Evolutionary conservation across 1,139 yeast genomes (phyloP).

Genomic region (Keqinozyma sinolaborantium): DNA sequence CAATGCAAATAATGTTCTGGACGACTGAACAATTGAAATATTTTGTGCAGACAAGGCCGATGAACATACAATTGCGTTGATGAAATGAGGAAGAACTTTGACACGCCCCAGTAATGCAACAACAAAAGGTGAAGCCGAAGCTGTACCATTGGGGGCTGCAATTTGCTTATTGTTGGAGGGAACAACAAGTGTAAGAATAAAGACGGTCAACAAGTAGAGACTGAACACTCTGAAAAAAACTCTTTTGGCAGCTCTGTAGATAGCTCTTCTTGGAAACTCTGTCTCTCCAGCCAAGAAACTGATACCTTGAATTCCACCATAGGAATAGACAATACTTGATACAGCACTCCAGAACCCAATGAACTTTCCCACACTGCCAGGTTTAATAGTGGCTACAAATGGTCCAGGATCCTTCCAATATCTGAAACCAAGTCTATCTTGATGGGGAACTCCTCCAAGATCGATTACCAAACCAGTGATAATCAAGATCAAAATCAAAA

Average conservation of each 20-base stretch:
- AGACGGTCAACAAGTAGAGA: constrained; percentile 48
- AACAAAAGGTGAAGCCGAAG: constrained; percentile 39
- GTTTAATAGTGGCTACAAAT: constrained; percentile 46
- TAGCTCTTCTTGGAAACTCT: constrained; percentile 58
- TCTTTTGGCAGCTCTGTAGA: constrained; percentile 72
- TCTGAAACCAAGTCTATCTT: constrained; percentile 36
- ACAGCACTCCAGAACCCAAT: constrained; percentile 71
- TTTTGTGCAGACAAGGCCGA: constrained; percentile 53
- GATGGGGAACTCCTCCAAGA: constrained; percentile 32
- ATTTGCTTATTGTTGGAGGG: constrained; percentile 35
- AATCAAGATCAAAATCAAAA: constrained; percentile 51
- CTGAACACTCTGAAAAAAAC: constrained; percentile 67
- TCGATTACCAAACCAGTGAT: constrained; percentile 39
- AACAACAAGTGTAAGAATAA: constrained; percentile 44
- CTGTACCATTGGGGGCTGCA: constrained; percentile 22
- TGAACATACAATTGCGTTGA: constrained; percentile 49
- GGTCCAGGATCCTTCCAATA: constrained; percentile 47
- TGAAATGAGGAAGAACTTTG: constrained; percentile 41
- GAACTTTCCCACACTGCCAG: constrained; percentile 63
- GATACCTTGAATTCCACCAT: constrained; percentile 53
- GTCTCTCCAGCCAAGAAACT: constrained; percentile 89
- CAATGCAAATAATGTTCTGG: constrained; percentile 49
- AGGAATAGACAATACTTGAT: constrained; percentile 77
- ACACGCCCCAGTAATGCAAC: constrained; percentile 38
- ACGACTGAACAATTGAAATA: constrained; percentile 49